phyloP scores from a whole-genome alignment of 768 basidiomycete genomes.

The Boletellus emodensis region DNA sequence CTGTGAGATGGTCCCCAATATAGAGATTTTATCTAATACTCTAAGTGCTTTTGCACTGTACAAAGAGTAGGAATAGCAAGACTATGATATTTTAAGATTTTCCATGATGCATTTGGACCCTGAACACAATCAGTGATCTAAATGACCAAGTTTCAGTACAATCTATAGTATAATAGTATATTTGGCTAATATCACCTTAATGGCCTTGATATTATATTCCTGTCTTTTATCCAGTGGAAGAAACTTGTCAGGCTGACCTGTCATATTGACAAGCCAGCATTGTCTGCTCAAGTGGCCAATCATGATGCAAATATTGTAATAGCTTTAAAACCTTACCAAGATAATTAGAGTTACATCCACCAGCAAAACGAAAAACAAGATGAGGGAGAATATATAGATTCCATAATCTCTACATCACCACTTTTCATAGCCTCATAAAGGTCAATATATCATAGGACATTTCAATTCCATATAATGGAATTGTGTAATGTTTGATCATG shows the following conservation, averaged over 20 bases:
- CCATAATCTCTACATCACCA: constrained; percentile 30
- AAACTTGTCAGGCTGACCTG: constrained; percentile 22
- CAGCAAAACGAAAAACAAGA: neutral
- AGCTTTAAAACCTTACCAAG: neutral
- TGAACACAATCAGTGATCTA: constrained; percentile 27
- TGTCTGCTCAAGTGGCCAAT: neutral
- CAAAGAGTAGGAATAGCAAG: constrained; percentile 32
- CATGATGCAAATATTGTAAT: neutral
- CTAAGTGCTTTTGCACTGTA: constrained; percentile 21
- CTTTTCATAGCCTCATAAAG: constrained; percentile 31
- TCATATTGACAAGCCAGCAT: constrained; percentile 31
- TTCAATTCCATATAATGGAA: constrained; percentile 34
- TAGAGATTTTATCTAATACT: constrained; percentile 25
- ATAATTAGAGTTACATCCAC: neutral
- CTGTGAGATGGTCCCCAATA: constrained; percentile 4
- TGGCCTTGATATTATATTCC: constrained; percentile 36
- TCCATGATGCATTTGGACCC: constrained; percentile 32
- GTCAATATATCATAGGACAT: constrained; percentile 36
- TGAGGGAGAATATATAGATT: constrained; percentile 18
- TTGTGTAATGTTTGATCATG: constrained; percentile 27
- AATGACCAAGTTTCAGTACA: too few relatives aligned
- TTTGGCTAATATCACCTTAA: too few relatives aligned
- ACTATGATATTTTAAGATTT: constrained; percentile 30
- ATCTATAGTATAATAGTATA: too few relatives aligned
- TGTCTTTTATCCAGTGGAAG: constrained; percentile 31